A percentile compares a stretch with the other conserved stretches of the same genome.
Conservation (phyloP, 768 basidiomycete species). For the Mycena filopes region DNA sequence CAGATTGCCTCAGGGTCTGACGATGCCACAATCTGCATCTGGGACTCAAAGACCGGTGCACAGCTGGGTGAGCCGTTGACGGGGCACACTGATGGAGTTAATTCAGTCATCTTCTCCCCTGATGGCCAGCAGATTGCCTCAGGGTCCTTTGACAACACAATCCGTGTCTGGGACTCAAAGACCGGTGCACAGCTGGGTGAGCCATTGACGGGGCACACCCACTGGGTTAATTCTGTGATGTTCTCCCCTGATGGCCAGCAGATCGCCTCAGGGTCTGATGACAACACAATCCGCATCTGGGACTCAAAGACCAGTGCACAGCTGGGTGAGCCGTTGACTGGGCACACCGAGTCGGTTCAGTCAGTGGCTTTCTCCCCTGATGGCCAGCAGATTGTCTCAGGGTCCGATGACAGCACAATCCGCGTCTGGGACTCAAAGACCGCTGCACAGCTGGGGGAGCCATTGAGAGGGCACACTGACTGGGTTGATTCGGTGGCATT, state of each 20-base stretch:
- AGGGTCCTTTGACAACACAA: conserved; percentile 23
- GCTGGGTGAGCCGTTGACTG: background rate
- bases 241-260: conserved; percentile 64
- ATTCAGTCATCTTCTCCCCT: background rate
- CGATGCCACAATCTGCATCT: background rate
- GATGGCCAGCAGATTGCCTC: background rate
- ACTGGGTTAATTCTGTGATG: conserved; percentile 45
- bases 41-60: conserved; percentile 1
- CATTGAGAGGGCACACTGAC: background rate
- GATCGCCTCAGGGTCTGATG: conserved; percentile 61
- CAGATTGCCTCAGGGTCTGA: background rate
- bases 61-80: background rate
- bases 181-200: conserved; percentile 14
- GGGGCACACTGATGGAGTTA: background rate
- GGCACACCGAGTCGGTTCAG: background rate
- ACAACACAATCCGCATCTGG: conserved; percentile 57
- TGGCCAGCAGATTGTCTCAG: background rate
- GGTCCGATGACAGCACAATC: background rate
- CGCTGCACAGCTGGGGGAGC: background rate
- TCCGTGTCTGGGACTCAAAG: conserved; percentile 41
- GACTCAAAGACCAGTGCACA: background rate
- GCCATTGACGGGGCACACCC: conserved; percentile 30
- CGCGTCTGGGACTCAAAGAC: conserved; percentile 4
- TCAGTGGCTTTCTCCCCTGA: background rate
- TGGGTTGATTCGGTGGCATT: background rate